Base-by-base conservation (phyloP, 768 basidiomycete species). In the Termitomyces sp. region DNA sequence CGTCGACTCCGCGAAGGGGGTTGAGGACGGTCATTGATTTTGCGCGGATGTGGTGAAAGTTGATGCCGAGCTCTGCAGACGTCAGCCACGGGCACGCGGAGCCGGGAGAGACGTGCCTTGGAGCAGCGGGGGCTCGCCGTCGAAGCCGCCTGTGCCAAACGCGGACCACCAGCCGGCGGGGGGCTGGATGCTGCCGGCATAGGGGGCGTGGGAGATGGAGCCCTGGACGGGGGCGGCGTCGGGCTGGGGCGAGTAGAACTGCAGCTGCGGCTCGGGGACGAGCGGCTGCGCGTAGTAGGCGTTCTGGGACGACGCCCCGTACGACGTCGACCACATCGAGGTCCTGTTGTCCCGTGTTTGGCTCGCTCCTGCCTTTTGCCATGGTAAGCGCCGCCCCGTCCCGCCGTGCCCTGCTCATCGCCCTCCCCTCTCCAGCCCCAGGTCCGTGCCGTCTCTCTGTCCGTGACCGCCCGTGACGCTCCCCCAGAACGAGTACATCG, bases 1-100 rank as follows among this genome's bases (percentile, higher is more conserved):
- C 91, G 60, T 97, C 88, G 33, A 95, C 83, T 51, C 78, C 78
- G 57, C 84, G 81, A 22, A 98, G 75, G 4, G 97, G 97, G 67
- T 99, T 98, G 51, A 99, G 84, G 8, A 98, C 97, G 0, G 97
- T 94, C 73, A 95, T 73, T 24, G 94, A 92, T 77, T 98, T 99
- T 56, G 84, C 86, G 36, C 89, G 84, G 73, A 99, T 98, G 70
- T 99, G 97, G 36, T 86, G 84, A 64, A 98, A 97, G 75, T 99
- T 98, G 70, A 99, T 95, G 41, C 97, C 97, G 36, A 99, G 85
- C 70, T 98, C 97, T 98, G 66, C 15, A 54, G 45, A 10, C 31
- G 36, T 56, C 22, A 57, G 36, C 44, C 24, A 54, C 55, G 28
- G 36, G 31, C n/a, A 34, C 12, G 44, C 36, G 46, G 33, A 39